Base-by-base conservation (phyloP, 768 basidiomycete species). In the Filobasidium wieringae region DNA sequence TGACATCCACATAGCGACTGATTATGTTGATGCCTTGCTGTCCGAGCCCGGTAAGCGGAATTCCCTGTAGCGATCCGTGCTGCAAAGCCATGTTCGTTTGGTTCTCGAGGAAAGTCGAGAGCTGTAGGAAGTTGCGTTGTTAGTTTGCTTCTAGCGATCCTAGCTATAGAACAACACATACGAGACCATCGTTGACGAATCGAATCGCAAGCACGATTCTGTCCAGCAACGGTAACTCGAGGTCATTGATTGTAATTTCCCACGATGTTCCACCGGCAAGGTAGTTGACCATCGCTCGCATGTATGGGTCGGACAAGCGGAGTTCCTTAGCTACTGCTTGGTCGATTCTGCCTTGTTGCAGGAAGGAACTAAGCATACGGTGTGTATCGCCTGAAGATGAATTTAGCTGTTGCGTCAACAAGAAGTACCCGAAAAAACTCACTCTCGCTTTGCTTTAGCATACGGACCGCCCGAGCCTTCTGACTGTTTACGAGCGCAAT, bases 401-500 rank as follows among this genome's bases (percentile, higher is more conserved):
- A 52, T n/a, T n/a, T 8, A 22, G 22, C 19, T 50, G 26, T 54
- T 30, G 32, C 26, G 26, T 1, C 0, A 9, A 27, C 5, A 14
- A 5, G 2, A 11, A n/a, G 9, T 19, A 30, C 1, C 29, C n/a
- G 22, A n/a, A 37, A 7, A 55, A 9, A 59, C 63, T 51, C 36
- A 64, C 65, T 61, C 51, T 64, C 55, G 51, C 64, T 66, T 22
- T 67, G 54, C 49, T 69, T 63, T 27, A 73, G 56, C 56, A 70
- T 69, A 11, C 55, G 45, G 2, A 73, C 56, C 6, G 72, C 70
- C 9, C 58, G 51, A 14, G 62, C 66, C 39, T 64, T 65, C 27
- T 73, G 68, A 14, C 64, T 66, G 17, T 67, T 63, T 55, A 73
- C 72, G 52, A 67, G 68, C 1, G 72, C 72, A 54, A 67, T 62